Evolutionary conservation across 495 filamentous ascomycete genomes (phyloP).

Genomic region (Talaromyces trachyspermus): DNA sequence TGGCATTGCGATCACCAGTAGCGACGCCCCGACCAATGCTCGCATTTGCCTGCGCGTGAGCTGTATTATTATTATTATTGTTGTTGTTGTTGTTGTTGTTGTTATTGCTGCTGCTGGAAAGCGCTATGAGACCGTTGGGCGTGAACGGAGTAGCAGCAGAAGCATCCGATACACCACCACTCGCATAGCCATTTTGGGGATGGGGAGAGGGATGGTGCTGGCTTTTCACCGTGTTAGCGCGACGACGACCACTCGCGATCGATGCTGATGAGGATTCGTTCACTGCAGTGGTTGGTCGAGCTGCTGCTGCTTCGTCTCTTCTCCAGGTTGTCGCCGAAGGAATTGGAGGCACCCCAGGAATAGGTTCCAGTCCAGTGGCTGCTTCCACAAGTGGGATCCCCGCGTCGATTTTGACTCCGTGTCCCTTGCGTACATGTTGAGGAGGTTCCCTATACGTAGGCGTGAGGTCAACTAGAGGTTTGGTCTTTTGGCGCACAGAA

Average conservation of each 20-base stretch:
- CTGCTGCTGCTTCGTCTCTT: slow-evolving; percentile 21
- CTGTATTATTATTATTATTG: too few species aligned
- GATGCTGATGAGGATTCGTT: slow-evolving; percentile 5
- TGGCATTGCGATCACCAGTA: slow-evolving; percentile 42
- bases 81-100: too few species aligned
- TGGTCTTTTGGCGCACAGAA: slow-evolving; percentile 34
- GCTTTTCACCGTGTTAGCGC: slow-evolving; percentile 6
- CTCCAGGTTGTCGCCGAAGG: slow-evolving; percentile 49
- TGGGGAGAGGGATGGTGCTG: neutral
- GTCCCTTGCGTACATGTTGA: slow-evolving; percentile 61
- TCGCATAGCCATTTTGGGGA: slow-evolving; percentile 17
- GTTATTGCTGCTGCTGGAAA: too few species aligned
- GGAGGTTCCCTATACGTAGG: slow-evolving; percentile 68
- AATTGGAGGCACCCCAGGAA: slow-evolving; percentile 35
- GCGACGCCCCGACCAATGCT: slow-evolving; percentile 45
- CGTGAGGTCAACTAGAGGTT: slow-evolving; percentile 69
- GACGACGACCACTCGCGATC: slow-evolving; percentile 9
- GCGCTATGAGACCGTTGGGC: slow-evolving; percentile 33
- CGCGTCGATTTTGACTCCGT: slow-evolving; percentile 55
- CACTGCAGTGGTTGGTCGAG: slow-evolving; percentile 10
- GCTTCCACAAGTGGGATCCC: slow-evolving; percentile 57
- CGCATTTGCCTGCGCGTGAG: slow-evolving; percentile 5
- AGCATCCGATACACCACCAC: too few species aligned
- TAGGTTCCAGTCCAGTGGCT: slow-evolving; percentile 48
- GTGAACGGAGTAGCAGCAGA: slow-evolving; percentile 23